Evolutionary conservation across 805 yeast genomes (phyloP).

Genomic region (Blastobotrys parvus): DNA sequence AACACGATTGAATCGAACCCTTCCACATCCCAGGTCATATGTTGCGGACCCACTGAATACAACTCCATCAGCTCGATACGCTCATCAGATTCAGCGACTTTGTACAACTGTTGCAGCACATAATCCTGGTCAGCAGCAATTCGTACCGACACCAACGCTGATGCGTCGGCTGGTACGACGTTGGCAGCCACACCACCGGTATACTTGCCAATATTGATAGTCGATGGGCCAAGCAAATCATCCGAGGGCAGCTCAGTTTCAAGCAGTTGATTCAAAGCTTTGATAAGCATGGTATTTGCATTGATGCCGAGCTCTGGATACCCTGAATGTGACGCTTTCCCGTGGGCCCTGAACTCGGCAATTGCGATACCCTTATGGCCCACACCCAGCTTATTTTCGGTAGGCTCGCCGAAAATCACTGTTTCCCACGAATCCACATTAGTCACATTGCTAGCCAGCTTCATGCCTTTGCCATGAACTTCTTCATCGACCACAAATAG

Average conservation of each 20-base stretch:
- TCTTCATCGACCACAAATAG: conserved; percentile 69
- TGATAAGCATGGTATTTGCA: conserved; percentile 49
- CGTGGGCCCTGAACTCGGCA: conserved; percentile 38
- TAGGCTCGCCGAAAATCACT: conserved; percentile 70
- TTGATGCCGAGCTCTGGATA: conserved; percentile 62
- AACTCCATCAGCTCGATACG: conserved; percentile 15
- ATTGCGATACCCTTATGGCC: conserved; percentile 59
- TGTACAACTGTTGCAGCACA: conserved; percentile 32
- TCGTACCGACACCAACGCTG: conserved; percentile 43
- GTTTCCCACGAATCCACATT: conserved; percentile 43
- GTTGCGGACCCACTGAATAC: conserved; percentile 33
- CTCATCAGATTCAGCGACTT: conserved; percentile 26
- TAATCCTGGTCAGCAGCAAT: conserved; percentile 40
- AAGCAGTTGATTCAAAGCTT: conserved; percentile 40
- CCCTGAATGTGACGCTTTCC: conserved; percentile 58
- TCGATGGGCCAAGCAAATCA: conserved; percentile 49
- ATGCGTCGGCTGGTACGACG: conserved; percentile 53
- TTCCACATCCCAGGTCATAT: conserved; percentile 50
- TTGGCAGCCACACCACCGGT: conserved; percentile 58
- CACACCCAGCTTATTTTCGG: conserved; percentile 56
- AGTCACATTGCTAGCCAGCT: conserved; percentile 32
- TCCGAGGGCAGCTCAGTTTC: conserved; percentile 40
- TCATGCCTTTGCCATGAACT: conserved; percentile 58
- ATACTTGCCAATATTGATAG: conserved; percentile 52
- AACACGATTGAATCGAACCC: conserved; percentile 49